Conservation (phyloP, 2,329 filamentous ascomycete species). For the Xylaria sp. region DNA sequence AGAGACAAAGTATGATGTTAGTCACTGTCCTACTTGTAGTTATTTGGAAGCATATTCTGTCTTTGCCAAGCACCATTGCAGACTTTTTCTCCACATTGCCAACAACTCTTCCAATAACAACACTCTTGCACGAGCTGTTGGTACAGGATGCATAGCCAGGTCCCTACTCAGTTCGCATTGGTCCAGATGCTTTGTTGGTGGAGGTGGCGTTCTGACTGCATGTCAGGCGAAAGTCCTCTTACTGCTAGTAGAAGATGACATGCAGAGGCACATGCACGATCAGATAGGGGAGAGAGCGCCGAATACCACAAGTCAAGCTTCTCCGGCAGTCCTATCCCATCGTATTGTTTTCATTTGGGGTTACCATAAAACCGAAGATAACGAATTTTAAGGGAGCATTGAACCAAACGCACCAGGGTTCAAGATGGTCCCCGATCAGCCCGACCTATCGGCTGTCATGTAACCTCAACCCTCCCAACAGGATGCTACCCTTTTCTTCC, state of each 20-base stretch:
- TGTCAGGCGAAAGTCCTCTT: background rate
- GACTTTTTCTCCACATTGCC: no score
- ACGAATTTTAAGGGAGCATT: background rate
- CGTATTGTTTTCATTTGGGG: background rate
- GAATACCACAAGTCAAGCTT: background rate
- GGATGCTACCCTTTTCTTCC: constrained; percentile 5
- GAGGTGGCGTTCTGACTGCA: constrained; percentile 10
- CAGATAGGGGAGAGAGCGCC: background rate
- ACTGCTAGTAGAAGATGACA: background rate
- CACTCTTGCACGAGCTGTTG: background rate
- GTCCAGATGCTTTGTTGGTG: background rate
- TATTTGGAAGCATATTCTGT: no score
- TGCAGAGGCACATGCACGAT: background rate
- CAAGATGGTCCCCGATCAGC: constrained; percentile 2
- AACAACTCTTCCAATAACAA: background rate
- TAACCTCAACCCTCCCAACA: constrained; percentile 26
- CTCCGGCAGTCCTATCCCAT: background rate
- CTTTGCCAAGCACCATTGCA: no score
- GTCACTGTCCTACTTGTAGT: no score
- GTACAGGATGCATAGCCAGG: background rate
- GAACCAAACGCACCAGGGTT: background rate
- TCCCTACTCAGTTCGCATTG: background rate
- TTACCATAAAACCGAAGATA: background rate
- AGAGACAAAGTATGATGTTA: background rate
- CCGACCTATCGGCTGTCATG: constrained; percentile 34